Conservation (phyloP, 2,329 filamentous ascomycete species). For the Calonectria ilicicola region DNA sequence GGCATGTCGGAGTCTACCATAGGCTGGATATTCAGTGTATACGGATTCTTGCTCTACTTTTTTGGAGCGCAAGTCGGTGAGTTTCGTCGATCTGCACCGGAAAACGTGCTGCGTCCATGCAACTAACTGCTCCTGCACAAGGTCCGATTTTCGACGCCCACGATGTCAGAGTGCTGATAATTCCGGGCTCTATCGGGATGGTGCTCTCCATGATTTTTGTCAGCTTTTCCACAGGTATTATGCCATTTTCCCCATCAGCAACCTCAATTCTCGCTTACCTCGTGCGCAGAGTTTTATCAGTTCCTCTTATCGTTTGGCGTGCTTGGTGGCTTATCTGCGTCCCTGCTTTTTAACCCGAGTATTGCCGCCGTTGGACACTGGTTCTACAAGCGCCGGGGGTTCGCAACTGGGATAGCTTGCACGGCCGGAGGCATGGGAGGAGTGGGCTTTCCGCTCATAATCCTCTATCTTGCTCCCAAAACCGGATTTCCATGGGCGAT, state of each 20-base stretch:
- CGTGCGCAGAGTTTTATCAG: conserved; percentile 69
- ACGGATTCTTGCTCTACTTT: conserved; percentile 78
- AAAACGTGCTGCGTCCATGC: background rate
- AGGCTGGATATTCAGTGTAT: conserved; percentile 81
- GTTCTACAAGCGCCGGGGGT: conserved; percentile 73
- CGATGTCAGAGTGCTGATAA: conserved; percentile 70
- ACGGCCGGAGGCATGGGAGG: conserved; percentile 73
- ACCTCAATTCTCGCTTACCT: background rate
- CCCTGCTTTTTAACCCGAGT: conserved; percentile 77
- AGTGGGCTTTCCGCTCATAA: conserved; percentile 59
- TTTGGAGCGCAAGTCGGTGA: conserved; percentile 74
- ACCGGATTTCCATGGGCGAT: conserved; percentile 48
- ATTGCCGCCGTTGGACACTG: conserved; percentile 76
- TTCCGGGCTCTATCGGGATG: conserved; percentile 67
- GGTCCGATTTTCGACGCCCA: conserved; percentile 75
- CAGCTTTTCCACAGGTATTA: conserved; percentile 65
- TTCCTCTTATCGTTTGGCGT: conserved; percentile 78
- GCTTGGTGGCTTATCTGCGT: conserved; percentile 72
- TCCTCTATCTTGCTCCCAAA: conserved; percentile 40
- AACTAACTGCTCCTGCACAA: background rate
- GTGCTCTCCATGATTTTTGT: conserved; percentile 68
- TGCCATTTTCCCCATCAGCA: background rate
- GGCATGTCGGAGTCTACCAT: conserved; percentile 69
- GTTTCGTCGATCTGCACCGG: background rate
- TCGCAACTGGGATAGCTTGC: conserved; percentile 77